phyloP scores from a whole-genome alignment of 176 grass and related monocot genomes.

The Oryza australiensis region DNA sequence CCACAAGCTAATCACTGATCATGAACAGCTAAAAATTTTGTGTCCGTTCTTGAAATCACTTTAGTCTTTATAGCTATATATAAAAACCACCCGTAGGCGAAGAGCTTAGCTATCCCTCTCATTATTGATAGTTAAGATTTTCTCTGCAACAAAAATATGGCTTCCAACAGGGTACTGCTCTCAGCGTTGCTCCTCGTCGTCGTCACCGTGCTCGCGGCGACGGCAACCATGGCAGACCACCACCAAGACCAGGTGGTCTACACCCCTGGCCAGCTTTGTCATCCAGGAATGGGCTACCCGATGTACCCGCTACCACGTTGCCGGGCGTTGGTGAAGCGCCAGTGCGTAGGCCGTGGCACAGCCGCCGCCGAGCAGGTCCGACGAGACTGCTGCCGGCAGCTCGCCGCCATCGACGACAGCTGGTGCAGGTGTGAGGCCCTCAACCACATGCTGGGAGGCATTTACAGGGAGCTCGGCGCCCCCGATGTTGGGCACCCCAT shows the following conservation, averaged over 20 bases:
- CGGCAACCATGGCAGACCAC: neutral
- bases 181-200: neutral
- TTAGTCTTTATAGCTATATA: too few species aligned
- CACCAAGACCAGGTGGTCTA: neutral
- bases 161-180: neutral
- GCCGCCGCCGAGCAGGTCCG: neutral
- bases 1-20: neutral
- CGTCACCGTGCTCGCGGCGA: neutral
- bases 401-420: neutral
- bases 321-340: neutral
- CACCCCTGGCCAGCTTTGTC: neutral
- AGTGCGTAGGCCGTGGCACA: neutral
- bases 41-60: neutral
- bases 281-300: neutral
- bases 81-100: too few species aligned
- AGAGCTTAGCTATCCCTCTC: too few species aligned
- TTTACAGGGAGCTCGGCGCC: neutral
- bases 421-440: neutral
- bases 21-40: neutral
- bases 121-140: neutral
- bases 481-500: neutral
- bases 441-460: neutral
- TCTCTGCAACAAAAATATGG: neutral
- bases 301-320: constrained; percentile 5
- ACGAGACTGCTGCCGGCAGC: neutral